These are phyloP conservation scores for Physcia stellaris DNA, from an alignment of 495 filamentous ascomycete genomes.

Conservation along the genomic window DNA sequence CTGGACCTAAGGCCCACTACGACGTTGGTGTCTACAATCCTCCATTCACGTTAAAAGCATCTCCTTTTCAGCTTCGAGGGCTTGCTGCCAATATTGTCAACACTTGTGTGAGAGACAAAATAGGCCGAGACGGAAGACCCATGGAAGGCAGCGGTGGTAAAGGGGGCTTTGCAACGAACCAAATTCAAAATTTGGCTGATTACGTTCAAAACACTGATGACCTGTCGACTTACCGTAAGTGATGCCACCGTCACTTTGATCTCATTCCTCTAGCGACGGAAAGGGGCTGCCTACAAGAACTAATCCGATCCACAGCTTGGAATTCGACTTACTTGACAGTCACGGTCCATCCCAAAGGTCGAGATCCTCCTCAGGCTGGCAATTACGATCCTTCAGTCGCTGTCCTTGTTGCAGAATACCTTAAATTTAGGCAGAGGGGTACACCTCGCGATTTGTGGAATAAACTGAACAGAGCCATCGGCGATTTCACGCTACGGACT, in stretches of 20 bases:
- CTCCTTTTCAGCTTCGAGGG: conserved; percentile 2
- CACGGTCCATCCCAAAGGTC: neutral
- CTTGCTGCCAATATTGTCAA: conserved; percentile 1
- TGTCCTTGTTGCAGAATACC: conserved; percentile 1
- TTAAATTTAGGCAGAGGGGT: neutral
- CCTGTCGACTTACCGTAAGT: too few species aligned
- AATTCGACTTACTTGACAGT: conserved; percentile 1
- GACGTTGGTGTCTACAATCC: neutral
- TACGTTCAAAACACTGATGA: conserved; percentile 1
- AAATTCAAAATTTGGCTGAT: neutral
- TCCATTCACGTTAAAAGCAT: conserved; percentile 1
- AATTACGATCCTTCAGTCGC: conserved; percentile 2
- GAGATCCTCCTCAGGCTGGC: neutral
- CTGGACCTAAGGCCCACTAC: too few species aligned
- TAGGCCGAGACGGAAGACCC: too few species aligned
- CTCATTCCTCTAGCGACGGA: too few species aligned
- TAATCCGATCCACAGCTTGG: neutral
- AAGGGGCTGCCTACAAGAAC: too few species aligned
- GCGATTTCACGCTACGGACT: neutral
- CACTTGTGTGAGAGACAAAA: neutral
- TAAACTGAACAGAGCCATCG: neutral
- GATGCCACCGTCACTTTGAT: too few species aligned
- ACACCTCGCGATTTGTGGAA: neutral
- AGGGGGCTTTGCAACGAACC: conserved; percentile 1
- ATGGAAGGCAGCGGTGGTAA: neutral